Evolutionary conservation across 1,284 basidiomycete species (phyloP).

Genomic region (Marasmius oreades): DNA sequence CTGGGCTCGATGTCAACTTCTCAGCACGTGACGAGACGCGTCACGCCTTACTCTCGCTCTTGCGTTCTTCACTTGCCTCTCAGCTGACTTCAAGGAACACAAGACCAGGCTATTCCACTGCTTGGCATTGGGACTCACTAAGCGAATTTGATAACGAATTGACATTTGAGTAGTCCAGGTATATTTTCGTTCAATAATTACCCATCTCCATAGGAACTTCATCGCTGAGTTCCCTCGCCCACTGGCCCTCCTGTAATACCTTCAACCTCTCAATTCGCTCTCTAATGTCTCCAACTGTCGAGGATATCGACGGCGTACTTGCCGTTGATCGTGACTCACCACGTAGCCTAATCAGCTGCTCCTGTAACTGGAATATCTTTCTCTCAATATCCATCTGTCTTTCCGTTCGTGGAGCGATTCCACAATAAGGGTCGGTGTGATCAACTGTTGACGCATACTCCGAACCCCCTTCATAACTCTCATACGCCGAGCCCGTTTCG

Average conservation of each 20-base stretch:
- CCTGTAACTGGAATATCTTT: not conserved
- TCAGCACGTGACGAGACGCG: too few species aligned
- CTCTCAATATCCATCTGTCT: constrained; percentile 1
- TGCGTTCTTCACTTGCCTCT: too few species aligned
- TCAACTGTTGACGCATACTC: not conserved
- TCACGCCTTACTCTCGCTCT: too few species aligned
- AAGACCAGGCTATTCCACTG: too few species aligned
- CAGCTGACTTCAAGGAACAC: too few species aligned
- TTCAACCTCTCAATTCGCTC: not conserved
- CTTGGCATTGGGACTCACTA: too few species aligned
- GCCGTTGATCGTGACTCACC: not conserved
- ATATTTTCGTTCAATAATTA: not conserved
- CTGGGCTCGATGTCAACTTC: too few species aligned
- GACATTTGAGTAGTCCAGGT: too few species aligned
- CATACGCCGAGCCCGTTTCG: not conserved
- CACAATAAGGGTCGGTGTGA: not conserved
- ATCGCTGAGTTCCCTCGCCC: not conserved
- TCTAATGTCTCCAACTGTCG: not conserved
- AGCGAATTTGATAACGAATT: too few species aligned
- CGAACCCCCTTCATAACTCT: not conserved
- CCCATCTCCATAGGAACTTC: not conserved
- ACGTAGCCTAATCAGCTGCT: not conserved
- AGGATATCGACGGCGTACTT: not conserved
- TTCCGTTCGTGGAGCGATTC: not conserved
- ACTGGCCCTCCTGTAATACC: not conserved